Percentiles rank a stretch among this genome's conserved stretches.
phyloP scores from a whole-genome alignment of 2,329 filamentous ascomycete species.

The Didymosphaeria variabile region DNA sequence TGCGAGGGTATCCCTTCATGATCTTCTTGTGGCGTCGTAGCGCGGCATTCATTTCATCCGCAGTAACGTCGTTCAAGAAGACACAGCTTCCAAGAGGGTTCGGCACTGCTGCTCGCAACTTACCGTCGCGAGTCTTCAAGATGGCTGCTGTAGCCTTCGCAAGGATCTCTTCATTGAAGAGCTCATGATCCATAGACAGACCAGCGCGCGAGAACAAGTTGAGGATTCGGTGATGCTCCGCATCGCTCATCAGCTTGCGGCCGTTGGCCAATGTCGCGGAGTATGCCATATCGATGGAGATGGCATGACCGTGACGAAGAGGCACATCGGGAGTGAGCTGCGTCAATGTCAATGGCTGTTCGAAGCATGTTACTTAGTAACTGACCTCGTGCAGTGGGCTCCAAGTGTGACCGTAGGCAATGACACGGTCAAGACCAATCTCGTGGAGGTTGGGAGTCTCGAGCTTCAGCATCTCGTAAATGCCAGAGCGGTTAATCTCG shows the following conservation, averaged over 20 bases:
- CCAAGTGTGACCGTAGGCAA: conserved; percentile 80
- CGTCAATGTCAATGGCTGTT: conserved; percentile 17
- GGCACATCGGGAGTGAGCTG: conserved; percentile 73
- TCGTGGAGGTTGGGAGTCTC: conserved; percentile 79
- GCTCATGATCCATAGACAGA: conserved; percentile 74
- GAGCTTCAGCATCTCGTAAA: conserved; percentile 76
- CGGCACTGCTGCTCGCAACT: conserved; percentile 73
- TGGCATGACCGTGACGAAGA: conserved; percentile 76
- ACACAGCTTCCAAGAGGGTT: conserved; percentile 71
- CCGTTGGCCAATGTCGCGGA: conserved; percentile 73
- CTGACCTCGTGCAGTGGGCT: conserved; percentile 69
- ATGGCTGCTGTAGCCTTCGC: conserved; percentile 74
- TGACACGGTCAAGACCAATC: conserved; percentile 75
- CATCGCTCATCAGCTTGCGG: conserved; percentile 67
- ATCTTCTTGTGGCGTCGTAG: conserved; percentile 70
- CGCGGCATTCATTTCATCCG: conserved; percentile 69
- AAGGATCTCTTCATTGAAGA: conserved; percentile 72
- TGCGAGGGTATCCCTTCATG: conserved; percentile 69
- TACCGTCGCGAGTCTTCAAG: conserved; percentile 74
- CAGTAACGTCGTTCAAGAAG: conserved; percentile 73
- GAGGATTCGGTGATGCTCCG: conserved; percentile 70
- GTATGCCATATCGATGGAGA: conserved; percentile 80
- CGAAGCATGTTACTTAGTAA: background rate
- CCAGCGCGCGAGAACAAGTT: conserved; percentile 74
- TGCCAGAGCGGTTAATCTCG: conserved; percentile 73